These are phyloP conservation scores for Colletotrichum endophyticum DNA, from an alignment of 2,329 filamentous ascomycete species.

Conservation along the genomic window DNA sequence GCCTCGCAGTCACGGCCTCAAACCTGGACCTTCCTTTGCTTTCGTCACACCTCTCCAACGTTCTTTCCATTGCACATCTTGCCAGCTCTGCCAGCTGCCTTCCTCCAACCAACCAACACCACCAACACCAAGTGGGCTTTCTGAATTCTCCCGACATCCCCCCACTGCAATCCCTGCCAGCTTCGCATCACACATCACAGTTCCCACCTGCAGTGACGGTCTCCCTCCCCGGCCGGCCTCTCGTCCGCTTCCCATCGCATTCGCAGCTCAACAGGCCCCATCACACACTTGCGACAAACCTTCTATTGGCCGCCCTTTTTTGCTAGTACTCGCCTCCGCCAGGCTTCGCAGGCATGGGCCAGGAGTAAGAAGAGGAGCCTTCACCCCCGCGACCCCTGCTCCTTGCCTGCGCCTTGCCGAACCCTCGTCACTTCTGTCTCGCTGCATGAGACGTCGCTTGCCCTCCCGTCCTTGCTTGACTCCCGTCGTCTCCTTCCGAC, in stretches of 20 bases:
- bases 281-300: neutral
- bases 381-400: neutral
- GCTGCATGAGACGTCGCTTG: conserved; percentile 4
- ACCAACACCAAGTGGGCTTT: neutral
- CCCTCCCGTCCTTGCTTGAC: neutral
- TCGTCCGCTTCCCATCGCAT: neutral
- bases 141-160: neutral
- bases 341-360: neutral
- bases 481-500: neutral
- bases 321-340: neutral
- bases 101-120: neutral
- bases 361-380: neutral
- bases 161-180: neutral
- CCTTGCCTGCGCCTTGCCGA: neutral
- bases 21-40: neutral
- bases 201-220: neutral
- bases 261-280: neutral
- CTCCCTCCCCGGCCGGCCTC: neutral
- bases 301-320: neutral
- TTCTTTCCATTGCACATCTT: neutral
- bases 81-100: neutral
- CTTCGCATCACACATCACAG: neutral
- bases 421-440: conserved; percentile 12
- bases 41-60: neutral
- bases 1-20: neutral